These are phyloP conservation scores for Colletotrichum sp. DNA, from an alignment of 2,329 filamentous ascomycete species.

Conservation along the genomic window DNA sequence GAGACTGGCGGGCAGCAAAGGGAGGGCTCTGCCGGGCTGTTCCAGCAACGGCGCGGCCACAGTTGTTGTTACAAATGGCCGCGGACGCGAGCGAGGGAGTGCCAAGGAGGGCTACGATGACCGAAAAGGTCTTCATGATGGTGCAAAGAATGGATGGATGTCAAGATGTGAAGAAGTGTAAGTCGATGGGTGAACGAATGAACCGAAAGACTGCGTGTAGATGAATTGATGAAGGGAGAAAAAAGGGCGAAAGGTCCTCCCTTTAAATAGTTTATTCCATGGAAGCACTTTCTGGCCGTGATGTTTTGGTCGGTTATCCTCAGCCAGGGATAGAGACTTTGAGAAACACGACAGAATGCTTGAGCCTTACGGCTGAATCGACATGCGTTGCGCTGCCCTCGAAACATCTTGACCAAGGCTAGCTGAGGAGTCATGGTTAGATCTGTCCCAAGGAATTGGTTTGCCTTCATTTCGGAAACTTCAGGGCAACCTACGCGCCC, in stretches of 20 bases:
- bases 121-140: not conserved
- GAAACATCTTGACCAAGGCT: not conserved
- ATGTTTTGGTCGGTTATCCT: not conserved
- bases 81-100: not conserved
- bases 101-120: not conserved
- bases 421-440: not conserved
- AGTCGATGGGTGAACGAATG: not conserved
- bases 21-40: not conserved
- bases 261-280: not conserved
- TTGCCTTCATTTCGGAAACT: not conserved
- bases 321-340: not conserved
- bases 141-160: not conserved
- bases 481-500: not conserved
- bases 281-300: not conserved
- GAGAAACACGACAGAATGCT: not conserved
- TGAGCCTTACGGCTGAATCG: not conserved
- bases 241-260: not conserved
- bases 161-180: not conserved
- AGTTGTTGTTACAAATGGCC: slow-evolving; percentile 15
- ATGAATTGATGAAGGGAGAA: not conserved
- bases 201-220: not conserved
- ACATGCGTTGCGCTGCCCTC: not conserved
- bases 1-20: not conserved
- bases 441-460: not conserved
- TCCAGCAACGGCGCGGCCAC: slow-evolving; percentile 13